These are phyloP conservation scores for Dissoconium aciculare DNA, from an alignment of 2,329 filamentous ascomycete species.

Conservation along the genomic window DNA sequence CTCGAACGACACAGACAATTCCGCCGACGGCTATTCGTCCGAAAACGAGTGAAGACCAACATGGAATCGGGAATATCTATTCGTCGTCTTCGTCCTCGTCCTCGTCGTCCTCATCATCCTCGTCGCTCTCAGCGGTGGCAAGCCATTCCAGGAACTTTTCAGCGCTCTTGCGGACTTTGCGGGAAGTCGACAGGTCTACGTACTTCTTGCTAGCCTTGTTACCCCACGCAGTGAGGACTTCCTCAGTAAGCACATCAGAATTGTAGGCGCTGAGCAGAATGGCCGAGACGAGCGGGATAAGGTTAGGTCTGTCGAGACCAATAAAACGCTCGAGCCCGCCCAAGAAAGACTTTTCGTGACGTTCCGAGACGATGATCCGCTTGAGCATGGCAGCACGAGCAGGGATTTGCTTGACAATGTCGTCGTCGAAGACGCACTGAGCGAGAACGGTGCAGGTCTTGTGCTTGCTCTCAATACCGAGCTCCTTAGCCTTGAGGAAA, in stretches of 20 bases:
- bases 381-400: constrained; percentile 76
- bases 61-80: too few species aligned
- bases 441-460: constrained; percentile 82
- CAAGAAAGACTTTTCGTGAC: constrained; percentile 87
- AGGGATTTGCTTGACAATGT: constrained; percentile 75
- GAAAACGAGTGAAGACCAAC: too few species aligned
- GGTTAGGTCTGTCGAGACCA: constrained; percentile 63
- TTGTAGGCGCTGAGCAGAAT: constrained; percentile 85
- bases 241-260: constrained; percentile 75
- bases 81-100: constrained; percentile 2
- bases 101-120: constrained; percentile 17
- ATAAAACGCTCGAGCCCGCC: constrained; percentile 91
- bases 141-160: constrained; percentile 93
- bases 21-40: too few species aligned
- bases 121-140: constrained; percentile 30
- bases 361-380: constrained; percentile 74
- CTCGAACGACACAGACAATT: too few species aligned
- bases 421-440: constrained; percentile 84
- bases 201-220: constrained; percentile 97
- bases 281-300: constrained; percentile 64
- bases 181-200: constrained; percentile 72
- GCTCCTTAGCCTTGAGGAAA: constrained; percentile 91
- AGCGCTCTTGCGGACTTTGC: constrained; percentile 89
- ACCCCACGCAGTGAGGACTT: constrained; percentile 80
- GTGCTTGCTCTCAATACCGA: constrained; percentile 89